These are phyloP conservation scores for Cotoneaster glaucophyllus DNA, from an alignment of 306 rosid genomes.

Conservation along the genomic window DNA sequence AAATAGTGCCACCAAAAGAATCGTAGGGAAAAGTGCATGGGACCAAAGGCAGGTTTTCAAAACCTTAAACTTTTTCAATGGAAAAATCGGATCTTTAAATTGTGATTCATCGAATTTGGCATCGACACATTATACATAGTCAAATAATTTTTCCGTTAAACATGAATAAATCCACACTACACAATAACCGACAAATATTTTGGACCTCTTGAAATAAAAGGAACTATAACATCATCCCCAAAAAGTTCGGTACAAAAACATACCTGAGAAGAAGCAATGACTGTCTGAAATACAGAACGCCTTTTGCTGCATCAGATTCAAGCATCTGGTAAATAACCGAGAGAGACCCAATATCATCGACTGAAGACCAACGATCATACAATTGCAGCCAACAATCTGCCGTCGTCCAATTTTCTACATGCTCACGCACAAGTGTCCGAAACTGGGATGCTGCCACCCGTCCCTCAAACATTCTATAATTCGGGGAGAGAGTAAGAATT, in stretches of 20 bases:
- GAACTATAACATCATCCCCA: not conserved
- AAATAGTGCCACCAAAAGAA: not conserved
- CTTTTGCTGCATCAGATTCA: slow-evolving; percentile 80
- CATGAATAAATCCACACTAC: not conserved
- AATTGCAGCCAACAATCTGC: slow-evolving; percentile 88
- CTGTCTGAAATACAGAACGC: slow-evolving; percentile 88
- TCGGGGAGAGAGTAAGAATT: slow-evolving; percentile 71
- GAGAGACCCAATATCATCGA: slow-evolving; percentile 85
- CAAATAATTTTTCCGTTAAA: not conserved
- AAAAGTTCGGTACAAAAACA: not conserved
- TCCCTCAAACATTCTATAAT: slow-evolving; percentile 83
- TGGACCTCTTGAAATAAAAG: not conserved
- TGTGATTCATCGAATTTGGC: not conserved
- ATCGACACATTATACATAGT: not conserved
- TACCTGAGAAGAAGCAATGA: slow-evolving; percentile 94
- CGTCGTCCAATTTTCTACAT: slow-evolving; percentile 81
- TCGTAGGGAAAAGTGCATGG: slow-evolving; percentile 9
- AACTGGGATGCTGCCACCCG: slow-evolving; percentile 82
- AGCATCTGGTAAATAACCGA: slow-evolving; percentile 94
- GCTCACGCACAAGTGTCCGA: slow-evolving; percentile 78
- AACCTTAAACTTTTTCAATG: no score
- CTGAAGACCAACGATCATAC: slow-evolving; percentile 91
- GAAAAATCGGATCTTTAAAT: no score
- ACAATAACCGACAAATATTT: not conserved
- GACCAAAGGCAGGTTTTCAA: not conserved